These are phyloP conservation scores for Shiraia bambusicola DNA, from an alignment of 2,329 filamentous ascomycete genomes.

Conservation along the genomic window DNA sequence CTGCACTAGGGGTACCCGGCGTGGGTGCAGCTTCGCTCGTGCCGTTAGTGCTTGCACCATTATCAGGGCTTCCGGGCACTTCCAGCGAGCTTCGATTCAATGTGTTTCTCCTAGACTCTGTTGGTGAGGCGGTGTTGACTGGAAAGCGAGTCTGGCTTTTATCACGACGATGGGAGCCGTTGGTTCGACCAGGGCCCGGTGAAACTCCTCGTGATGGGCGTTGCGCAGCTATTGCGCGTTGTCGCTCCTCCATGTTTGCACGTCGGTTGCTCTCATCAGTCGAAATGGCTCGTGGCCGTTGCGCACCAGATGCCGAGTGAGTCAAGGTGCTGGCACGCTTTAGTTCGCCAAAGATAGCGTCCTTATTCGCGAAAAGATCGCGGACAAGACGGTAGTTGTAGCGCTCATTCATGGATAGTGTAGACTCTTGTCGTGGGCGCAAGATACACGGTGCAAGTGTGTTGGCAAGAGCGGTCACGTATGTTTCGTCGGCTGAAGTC, in stretches of 20 bases:
- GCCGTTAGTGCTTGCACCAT: constrained; percentile 46
- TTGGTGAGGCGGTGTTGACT: constrained; percentile 60
- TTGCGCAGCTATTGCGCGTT: constrained; percentile 70
- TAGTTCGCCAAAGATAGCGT: constrained; percentile 90
- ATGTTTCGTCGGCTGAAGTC: constrained; percentile 90
- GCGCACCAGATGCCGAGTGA: constrained; percentile 58
- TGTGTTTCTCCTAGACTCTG: constrained; percentile 55
- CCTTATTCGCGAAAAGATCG: constrained; percentile 91
- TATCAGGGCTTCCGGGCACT: constrained; percentile 66
- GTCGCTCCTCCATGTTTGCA: constrained; percentile 90
- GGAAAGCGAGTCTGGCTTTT: constrained; percentile 83
- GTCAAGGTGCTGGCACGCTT: constrained; percentile 81
- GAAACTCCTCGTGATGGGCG: constrained; percentile 69
- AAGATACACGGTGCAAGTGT: constrained; percentile 82
- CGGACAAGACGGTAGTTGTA: constrained; percentile 88
- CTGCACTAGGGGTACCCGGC: constrained; percentile 11
- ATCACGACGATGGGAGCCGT: constrained; percentile 63
- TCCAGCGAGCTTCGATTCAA: constrained; percentile 71
- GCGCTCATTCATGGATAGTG: constrained; percentile 91
- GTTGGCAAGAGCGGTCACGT: constrained; percentile 72
- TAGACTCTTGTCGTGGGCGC: constrained; percentile 82
- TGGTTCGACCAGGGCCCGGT: constrained; percentile 60
- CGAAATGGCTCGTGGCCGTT: constrained; percentile 80
- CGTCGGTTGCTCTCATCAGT: constrained; percentile 95
- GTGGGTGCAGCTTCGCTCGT: constrained; percentile 32